These are phyloP conservation scores for Leccinum variicolor DNA, from an alignment of 768 basidiomycete genomes.

Conservation along the genomic window DNA sequence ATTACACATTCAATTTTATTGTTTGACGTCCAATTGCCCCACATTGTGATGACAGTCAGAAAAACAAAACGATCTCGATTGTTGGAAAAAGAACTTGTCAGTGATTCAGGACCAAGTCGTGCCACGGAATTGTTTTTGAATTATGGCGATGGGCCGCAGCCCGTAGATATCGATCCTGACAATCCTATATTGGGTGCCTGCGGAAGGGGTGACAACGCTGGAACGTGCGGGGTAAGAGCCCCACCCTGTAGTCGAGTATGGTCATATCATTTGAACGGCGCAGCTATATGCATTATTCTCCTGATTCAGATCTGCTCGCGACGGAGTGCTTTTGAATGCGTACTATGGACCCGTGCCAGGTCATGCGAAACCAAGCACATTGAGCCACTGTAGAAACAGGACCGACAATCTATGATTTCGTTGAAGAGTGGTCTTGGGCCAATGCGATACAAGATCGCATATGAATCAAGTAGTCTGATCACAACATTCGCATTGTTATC, in stretches of 20 bases:
- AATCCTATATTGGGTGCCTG: background rate
- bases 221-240: too few relatives aligned
- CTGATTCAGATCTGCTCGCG: too few relatives aligned
- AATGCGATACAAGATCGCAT: background rate
- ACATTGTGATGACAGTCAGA: background rate
- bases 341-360: too few relatives aligned
- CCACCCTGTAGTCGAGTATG: too few relatives aligned
- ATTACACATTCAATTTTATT: too few relatives aligned
- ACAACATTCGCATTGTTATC: background rate
- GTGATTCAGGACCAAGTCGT: background rate
- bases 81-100: background rate
- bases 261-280: too few relatives aligned
- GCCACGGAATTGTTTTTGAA: background rate
- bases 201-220: background rate
- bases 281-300: too few relatives aligned
- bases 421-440: background rate
- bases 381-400: too few relatives aligned
- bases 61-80: background rate
- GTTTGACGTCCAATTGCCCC: background rate
- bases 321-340: too few relatives aligned
- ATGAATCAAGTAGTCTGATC: background rate
- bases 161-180: background rate
- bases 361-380: too few relatives aligned
- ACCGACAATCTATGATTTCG: background rate
- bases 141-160: background rate